These are phyloP conservation scores for Boletus coccyginus DNA, from an alignment of 768 basidiomycete genomes.

Conservation along the genomic window DNA sequence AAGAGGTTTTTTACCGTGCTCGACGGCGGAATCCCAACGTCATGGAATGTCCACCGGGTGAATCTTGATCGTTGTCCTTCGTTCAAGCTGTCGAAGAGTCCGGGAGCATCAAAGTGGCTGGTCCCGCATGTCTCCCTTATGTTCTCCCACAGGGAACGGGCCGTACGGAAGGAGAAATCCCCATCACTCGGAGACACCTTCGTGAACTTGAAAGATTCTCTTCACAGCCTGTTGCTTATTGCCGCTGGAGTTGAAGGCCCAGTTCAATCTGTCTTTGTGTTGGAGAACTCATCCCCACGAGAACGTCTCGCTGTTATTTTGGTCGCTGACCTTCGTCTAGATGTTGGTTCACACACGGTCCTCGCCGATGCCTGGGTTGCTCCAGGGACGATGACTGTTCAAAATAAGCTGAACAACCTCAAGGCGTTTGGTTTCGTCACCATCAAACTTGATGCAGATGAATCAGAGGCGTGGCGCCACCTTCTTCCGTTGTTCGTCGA, in stretches of 20 bases:
- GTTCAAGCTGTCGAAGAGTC: constrained; percentile 21
- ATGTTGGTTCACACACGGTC: constrained; percentile 47
- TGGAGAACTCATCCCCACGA: constrained; percentile 14
- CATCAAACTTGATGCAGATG: constrained; percentile 16
- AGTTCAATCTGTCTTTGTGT: constrained; percentile 16
- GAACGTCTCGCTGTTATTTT: constrained; percentile 43
- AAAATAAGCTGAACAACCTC: neutral
- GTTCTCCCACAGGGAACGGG: constrained; percentile 34
- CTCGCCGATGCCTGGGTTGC: constrained; percentile 50
- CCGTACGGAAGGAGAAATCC: neutral
- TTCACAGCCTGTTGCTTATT: constrained; percentile 28
- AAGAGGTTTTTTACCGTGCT: constrained; percentile 30
- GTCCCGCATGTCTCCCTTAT: constrained; percentile 29
- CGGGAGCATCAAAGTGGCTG: constrained; percentile 29
- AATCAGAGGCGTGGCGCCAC: constrained; percentile 44
- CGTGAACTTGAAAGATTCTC: constrained; percentile 31
- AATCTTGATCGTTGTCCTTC: constrained; percentile 35
- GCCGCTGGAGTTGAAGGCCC: constrained; percentile 24
- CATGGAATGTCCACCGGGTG: constrained; percentile 41
- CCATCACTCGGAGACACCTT: constrained; percentile 22
- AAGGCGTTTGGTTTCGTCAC: constrained; percentile 12
- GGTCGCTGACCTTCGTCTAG: constrained; percentile 44
- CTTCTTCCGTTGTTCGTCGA: constrained; percentile 51
- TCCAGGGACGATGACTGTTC: constrained; percentile 28
- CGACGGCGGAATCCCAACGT: constrained; percentile 6